Base-by-base conservation (phyloP, 805 yeast species). In the Ogataea neopini region DNA sequence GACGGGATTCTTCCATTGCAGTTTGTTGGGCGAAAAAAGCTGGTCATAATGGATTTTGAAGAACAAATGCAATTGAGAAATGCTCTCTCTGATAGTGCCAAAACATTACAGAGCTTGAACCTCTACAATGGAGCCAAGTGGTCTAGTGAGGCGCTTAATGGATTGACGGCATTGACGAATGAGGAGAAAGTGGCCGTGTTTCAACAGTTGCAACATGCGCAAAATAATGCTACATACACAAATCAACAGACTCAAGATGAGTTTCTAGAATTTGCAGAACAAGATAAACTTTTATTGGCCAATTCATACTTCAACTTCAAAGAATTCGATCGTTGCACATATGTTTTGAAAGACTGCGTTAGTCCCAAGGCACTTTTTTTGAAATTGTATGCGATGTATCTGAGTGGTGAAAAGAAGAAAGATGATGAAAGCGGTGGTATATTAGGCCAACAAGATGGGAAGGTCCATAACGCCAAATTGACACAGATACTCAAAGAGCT, bases 281-380 rank as follows among this genome's bases (percentile, higher is more conserved):
- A 64, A 41, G 75, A 77, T 48, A 67, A 69, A 49, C 67, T 86
- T 22, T 53, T 79, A 13, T 69, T 88, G 22, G 97, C 92, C 1
- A 79, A 81, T 45, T 64, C 86, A 0, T 83, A 86, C 60, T 88
- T 92, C 71, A 85, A 81, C 58, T 81, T 88, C 59, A 83, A 86
- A 57, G 98, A 94, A 66, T 92, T 84, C 61, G 92, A 84, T 48
- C 69, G 98, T 22, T 86, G 91, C 47, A 80, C 86, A 4, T 71
- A 73, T 55, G 74, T 74, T 11, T 68, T 94, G 48, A 73, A 72
- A 46, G 72, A 73, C 13, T 79, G 84, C 43, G 62, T 57, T 17
- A 72, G 81, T 43, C 71, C 82, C 0, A 73, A 75, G 43, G 79
- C 83, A 3, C 40, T 67, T 26, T 94, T 91, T 59, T 64, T 90